phyloP scores from a whole-genome alignment of 1,139 yeast genomes.

The Candida glucosophila region DNA sequence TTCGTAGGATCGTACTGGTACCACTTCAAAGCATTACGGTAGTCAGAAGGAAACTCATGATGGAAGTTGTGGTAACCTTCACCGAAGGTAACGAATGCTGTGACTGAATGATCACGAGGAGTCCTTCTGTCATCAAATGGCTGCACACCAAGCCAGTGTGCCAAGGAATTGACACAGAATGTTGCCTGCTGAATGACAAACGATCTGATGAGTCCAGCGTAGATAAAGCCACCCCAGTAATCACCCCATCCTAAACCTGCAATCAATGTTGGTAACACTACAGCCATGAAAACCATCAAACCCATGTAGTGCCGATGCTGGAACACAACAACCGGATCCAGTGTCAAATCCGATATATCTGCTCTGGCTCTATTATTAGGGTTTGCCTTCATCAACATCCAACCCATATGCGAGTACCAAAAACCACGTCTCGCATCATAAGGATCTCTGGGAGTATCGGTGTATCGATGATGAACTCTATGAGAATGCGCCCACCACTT shows the following conservation, averaged over 20 bases:
- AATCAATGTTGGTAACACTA: slow-evolving; percentile 63
- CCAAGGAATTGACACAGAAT: slow-evolving; percentile 95
- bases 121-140: slow-evolving; percentile 98
- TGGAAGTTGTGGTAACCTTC: slow-evolving; percentile 99
- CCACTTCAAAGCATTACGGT: slow-evolving; percentile 97
- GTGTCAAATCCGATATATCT: slow-evolving; percentile 84
- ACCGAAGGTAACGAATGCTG: slow-evolving; percentile 94
- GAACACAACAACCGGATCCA: slow-evolving; percentile 83
- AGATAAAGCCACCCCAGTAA: slow-evolving; percentile 85
- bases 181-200: slow-evolving; percentile 93
- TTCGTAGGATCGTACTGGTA: slow-evolving; percentile 98
- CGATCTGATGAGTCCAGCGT: slow-evolving; percentile 81
- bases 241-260: slow-evolving; percentile 86
- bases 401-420: slow-evolving; percentile 94
- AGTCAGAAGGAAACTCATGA: slow-evolving; percentile 98
- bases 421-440: slow-evolving; percentile 94
- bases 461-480: slow-evolving; percentile 94
- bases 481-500: slow-evolving; percentile 99
- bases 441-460: slow-evolving; percentile 95
- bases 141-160: slow-evolving; percentile 97
- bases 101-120: slow-evolving; percentile 90
- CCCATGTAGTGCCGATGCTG: slow-evolving; percentile 88
- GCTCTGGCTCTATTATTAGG: slow-evolving; percentile 95
- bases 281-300: slow-evolving; percentile 59
- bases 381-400: slow-evolving; percentile 93